Base-by-base conservation (phyloP, 2,329 filamentous ascomycete species). In the Trichoderma atrobrunneum region DNA sequence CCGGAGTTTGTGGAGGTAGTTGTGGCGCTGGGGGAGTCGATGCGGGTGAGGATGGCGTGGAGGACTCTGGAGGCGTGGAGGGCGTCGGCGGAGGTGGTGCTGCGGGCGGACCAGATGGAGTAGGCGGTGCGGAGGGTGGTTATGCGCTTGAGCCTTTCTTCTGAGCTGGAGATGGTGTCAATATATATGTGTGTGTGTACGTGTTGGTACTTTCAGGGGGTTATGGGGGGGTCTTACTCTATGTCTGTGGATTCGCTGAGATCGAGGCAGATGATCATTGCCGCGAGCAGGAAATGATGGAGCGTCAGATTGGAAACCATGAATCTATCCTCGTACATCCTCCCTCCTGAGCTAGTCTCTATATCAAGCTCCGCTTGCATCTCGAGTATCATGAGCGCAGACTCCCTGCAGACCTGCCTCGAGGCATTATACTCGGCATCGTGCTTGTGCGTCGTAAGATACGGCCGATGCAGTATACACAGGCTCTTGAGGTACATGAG, bases 251-350 rank as follows among this genome's bases (percentile, higher is more conserved):
- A 81, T 73, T 85, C 83, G 28, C 80, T 81, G 14, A 86, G 77
- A 73, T 87, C 85, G 3, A 90, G 78, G 71, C 87, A 90, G 7
- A 90, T 76, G 54, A 90, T 85, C 86, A 89, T 90, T 14, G 87
- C 85, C 0, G 88, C 88, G 21, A 90, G 83, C 30, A 90, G 78
- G 73, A 89, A 90, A 74, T 90, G 87, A 39, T 89, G 86, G 26
- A 86, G 79, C 6, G 85, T 86, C 59, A 90, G 77, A 3, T 84
- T 85, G 4, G 84, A 84, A 8, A 89, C 77, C 80, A 90, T 86
- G 78, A 86, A 87, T 56, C 84, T 82, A 64, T 89, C 85, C 51
- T 85, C 82, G 70, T 84, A 82, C 72, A 90, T 78, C 24, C 86
- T 81, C 0, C 88, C 87, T 0, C 87, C 86, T 0, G 85, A 83